These are phyloP conservation scores for Acorus calamus DNA, from an alignment of 106 monocot species.

Conservation along the genomic window DNA sequence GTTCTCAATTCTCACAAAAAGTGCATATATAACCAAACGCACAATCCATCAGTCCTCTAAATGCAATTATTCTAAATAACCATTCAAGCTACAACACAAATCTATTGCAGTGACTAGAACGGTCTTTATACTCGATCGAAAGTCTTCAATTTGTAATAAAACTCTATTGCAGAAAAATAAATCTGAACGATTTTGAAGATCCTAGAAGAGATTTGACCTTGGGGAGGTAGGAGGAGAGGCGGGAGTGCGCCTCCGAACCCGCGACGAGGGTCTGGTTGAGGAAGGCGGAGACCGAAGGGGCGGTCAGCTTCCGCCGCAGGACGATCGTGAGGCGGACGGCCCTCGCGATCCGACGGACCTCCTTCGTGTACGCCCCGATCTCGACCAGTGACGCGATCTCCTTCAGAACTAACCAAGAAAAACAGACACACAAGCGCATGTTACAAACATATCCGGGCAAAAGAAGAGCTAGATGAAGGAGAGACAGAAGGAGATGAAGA, in stretches of 20 bases:
- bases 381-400: constrained; percentile 78
- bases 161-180: not conserved
- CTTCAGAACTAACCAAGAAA: constrained; percentile 60
- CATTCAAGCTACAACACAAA: too few species aligned
- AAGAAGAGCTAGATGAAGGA: not conserved
- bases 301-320: constrained; percentile 57
- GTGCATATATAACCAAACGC: too few species aligned
- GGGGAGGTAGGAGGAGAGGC: constrained; percentile 56
- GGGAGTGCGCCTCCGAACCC: constrained; percentile 54
- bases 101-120: too few species aligned
- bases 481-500: not conserved
- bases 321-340: constrained; percentile 81
- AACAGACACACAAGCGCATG: not conserved
- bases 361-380: constrained; percentile 68
- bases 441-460: not conserved
- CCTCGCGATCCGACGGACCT: constrained; percentile 73
- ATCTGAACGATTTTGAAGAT: not conserved
- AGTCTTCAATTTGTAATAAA: too few species aligned
- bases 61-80: too few species aligned
- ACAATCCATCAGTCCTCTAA: too few species aligned
- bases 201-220: constrained; percentile 32
- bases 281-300: constrained; percentile 33
- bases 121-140: too few species aligned
- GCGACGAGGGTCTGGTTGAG: constrained; percentile 34
- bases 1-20: too few species aligned